Evolutionary conservation across 2,329 filamentous ascomycete genomes (phyloP), one percentile per base, ranked within the genome.

Genomic region (Sclerotinia borealis): DNA sequence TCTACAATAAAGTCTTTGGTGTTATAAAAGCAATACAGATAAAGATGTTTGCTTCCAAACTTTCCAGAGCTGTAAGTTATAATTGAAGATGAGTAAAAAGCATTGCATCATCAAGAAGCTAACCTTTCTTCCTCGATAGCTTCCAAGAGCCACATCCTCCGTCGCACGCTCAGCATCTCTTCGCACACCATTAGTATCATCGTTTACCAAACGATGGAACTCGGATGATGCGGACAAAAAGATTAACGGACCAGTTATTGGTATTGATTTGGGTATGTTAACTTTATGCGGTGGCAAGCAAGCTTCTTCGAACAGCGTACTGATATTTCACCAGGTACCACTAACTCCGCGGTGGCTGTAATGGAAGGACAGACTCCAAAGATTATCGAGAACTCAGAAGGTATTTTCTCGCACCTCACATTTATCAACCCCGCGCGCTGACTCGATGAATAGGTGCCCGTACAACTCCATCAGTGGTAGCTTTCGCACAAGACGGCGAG

Each of bases 341-440:
- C 93, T 74, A 98, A 98, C 86, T 97, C 93, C 66, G 93, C 93
- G 63, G 93, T 98, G 67, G 93, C 93, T 75, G 83, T 98, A 70
- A 96, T 98, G 93, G 93, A 98, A 84, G 95, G 93, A 80, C 96
- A 96, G 84, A 80, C 85, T 63, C 92, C 93, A 73, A 92, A 89
- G 80, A 98, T 98, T 77, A 98, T 98, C 77, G 93, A 97, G 81
- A 98, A 98, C 85, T 83, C 93, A 34, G 93, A 98, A 84, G 93
- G 92, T 92, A 81, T 25, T 29, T 19, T 11, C 22, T 34, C 7
- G 7, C 11, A 17, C 15, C n/a, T 4, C 36, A 13, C 9, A 19
- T 19, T 25, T n/a, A n/a, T 19, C 19, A 48, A 36, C 49, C 62
- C 49, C 25, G 36, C 25, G 36, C 25, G 43, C 34, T 56, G 37